Percentiles rank a stretch among this genome's conserved stretches.
These are phyloP conservation scores for Xylariaceae sp. DNA, from an alignment of 2,329 filamentous ascomycete species.

Conservation along the genomic window DNA sequence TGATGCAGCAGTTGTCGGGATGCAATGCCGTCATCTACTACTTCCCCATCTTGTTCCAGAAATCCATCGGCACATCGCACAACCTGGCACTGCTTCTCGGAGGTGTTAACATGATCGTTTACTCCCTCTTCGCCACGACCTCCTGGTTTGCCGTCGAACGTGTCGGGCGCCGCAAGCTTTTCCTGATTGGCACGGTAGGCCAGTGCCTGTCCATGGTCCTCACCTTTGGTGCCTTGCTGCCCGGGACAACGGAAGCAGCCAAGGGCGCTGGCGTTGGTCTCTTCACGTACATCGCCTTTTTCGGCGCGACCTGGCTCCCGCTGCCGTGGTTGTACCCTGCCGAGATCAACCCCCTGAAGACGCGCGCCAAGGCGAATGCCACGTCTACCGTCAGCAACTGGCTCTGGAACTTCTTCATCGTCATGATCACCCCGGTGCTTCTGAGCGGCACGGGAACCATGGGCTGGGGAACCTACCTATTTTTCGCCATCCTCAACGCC, in stretches of 20 bases:
- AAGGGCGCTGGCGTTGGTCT: constrained; percentile 70
- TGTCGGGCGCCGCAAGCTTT: constrained; percentile 49
- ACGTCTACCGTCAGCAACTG: constrained; percentile 58
- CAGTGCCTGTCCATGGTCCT: constrained; percentile 63
- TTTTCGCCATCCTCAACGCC: constrained; percentile 51
- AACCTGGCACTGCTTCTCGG: constrained; percentile 53
- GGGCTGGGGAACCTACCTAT: constrained; percentile 52
- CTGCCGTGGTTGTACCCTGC: constrained; percentile 63
- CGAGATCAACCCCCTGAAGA: constrained; percentile 55
- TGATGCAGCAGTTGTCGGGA: constrained; percentile 64
- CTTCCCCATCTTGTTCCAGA: constrained; percentile 59
- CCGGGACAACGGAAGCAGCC: constrained; percentile 60
- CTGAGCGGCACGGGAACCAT: constrained; percentile 52
- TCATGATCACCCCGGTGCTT: constrained; percentile 67
- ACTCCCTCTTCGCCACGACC: constrained; percentile 39
- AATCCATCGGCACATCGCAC: constrained; percentile 43
- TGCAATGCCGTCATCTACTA: constrained; percentile 65
- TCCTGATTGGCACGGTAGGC: constrained; percentile 47
- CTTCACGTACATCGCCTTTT: constrained; percentile 71
- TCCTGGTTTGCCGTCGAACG: constrained; percentile 50
- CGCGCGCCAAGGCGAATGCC: constrained; percentile 49
- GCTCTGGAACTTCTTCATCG: constrained; percentile 53
- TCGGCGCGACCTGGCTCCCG: constrained; percentile 67
- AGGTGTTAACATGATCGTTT: constrained; percentile 39
- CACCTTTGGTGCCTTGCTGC: constrained; percentile 65